Conservation (phyloP, 768 basidiomycete genomes). For the Lactarius sp. region DNA sequence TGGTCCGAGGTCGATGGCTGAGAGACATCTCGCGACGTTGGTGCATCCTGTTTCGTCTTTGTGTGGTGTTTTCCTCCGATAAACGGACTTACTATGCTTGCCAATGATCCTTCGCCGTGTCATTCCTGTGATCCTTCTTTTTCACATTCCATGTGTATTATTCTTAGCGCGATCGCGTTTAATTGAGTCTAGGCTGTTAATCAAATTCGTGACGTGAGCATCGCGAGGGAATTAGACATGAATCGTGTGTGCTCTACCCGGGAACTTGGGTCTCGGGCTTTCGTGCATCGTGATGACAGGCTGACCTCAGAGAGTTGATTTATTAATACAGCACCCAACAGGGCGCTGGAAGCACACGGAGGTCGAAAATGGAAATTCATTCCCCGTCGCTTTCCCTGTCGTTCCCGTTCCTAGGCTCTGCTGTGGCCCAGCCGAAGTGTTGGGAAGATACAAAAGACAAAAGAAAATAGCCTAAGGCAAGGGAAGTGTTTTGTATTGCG, state of each 20-base stretch:
- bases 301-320: not conserved
- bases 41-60: not conserved
- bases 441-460: too few relatives aligned
- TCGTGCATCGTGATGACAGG: too few relatives aligned
- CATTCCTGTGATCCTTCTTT: not conserved
- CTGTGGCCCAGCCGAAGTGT: too few relatives aligned
- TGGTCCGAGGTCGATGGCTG: slow-evolving; percentile 17
- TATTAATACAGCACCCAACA: not conserved
- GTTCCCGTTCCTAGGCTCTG: not conserved
- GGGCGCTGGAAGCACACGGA: not conserved
- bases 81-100: not conserved
- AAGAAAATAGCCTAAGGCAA: too few relatives aligned
- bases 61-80: not conserved
- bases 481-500: too few relatives aligned
- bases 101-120: not conserved
- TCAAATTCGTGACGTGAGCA: too few relatives aligned
- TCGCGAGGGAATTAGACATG: too few relatives aligned
- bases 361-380: not conserved
- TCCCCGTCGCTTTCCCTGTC: not conserved
- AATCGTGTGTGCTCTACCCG: too few relatives aligned
- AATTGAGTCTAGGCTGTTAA: not conserved
- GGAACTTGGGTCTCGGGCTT: too few relatives aligned
- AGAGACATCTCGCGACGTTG: not conserved
- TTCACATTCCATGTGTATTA: not conserved
- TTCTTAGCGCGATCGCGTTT: not conserved